Evolutionary conservation across 2,329 filamentous ascomycete genomes (phyloP), one percentile per base, ranked within the genome.

Genomic region (Ceratocystis cacaofunesta): DNA sequence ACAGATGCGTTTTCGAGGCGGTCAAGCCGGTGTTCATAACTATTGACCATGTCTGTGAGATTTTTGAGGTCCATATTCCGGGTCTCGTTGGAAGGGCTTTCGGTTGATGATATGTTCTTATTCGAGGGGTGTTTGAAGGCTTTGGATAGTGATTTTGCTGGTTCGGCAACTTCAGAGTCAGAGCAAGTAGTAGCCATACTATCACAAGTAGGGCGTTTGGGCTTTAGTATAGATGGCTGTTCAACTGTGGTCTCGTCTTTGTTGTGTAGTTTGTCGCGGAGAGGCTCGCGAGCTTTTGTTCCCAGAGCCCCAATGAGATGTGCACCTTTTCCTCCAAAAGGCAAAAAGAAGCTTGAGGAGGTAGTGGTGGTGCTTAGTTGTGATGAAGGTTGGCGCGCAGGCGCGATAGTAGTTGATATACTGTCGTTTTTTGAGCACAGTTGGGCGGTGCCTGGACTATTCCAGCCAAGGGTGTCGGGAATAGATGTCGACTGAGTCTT

Each of bases 1-100:
- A 90, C 89, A 0, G 87, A 90, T 1, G 82, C 78, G 62, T 81
- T 88, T 73, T 92, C 89, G 5, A 92, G 77, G 65, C 78, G 77
- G 61, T 89, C 85, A 12, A 92, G 73, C 1, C 89, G 84, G 63
- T 82, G 78, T 46, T 84, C 83, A 67, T 90, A 82, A 19, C 80
- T 79, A 66, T 81, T 76, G 67, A 86, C 78, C n/a, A 78, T 78
- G 55, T 81, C 78, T 3, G 78, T 76, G 6, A 84, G 69, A 58
- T 78, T 76, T 66, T 76, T 75, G 63, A 82, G 74, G 1, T 74
- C 73, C 41, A 76, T 75, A 5, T 72, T 70, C 3, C 74, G 62
- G n/a, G 65, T 22, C 63, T 19, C n/a, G 4, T 36, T 17, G 28
- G 28, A 30, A 25, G 19, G 17, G 30, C 55, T 19, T 30, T n/a